Evolutionary conservation across 2,329 filamentous ascomycete genomes (phyloP), one percentile per base, ranked within the genome.

Genomic region (Sporothrix variecibatus): DNA sequence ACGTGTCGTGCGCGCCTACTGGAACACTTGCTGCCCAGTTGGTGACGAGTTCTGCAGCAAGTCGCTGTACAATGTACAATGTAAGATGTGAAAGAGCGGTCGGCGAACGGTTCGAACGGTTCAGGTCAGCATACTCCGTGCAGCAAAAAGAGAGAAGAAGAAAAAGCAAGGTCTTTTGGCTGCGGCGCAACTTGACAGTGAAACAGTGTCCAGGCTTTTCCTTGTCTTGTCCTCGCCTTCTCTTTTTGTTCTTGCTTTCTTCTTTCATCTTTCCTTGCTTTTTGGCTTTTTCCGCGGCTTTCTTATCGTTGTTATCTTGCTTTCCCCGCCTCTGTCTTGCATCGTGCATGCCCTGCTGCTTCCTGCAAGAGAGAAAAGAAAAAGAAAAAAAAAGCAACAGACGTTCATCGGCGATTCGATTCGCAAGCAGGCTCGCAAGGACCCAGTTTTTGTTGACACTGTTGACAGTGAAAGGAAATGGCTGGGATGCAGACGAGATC

Each of bases 141-240:
- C 60, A 65, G 20, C 7, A 8, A 53, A 53, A 53, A 43, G 40
- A 12, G 8, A 46, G 43, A 7, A 4, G 26, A 20, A 4, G 15
- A 31, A 28, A 31, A 34, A 43, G 40, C 43, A 31, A 34, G 28
- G 26, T 68, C 64, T 68, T 68, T n/a, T n/a, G 64, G 64, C 23
- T 68, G 64, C 40, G 8, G 65, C 65, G 43, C 40, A 51, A 31
- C 43, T 51, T 51, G 43, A 51, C 65, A 68, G 43, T 68, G 65
- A 68, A 68, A 68, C 65, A 68, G n/a, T 15, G 17, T 51, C 17
- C 43, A 68, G 43, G 26, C 28, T 15, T 34, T 31, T 23, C n/a
- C 17, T 53, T 26, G 51, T 26, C 26, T 28, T 56, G 23, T 23
- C 1, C 38, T 68, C 26, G 62, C n/a, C 38, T 17, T 28, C 9